Evolutionary conservation across 129 eudicot genomes (phyloP), one percentile per base, ranked within the genome.

Genomic region (Escallonia rubra): DNA sequence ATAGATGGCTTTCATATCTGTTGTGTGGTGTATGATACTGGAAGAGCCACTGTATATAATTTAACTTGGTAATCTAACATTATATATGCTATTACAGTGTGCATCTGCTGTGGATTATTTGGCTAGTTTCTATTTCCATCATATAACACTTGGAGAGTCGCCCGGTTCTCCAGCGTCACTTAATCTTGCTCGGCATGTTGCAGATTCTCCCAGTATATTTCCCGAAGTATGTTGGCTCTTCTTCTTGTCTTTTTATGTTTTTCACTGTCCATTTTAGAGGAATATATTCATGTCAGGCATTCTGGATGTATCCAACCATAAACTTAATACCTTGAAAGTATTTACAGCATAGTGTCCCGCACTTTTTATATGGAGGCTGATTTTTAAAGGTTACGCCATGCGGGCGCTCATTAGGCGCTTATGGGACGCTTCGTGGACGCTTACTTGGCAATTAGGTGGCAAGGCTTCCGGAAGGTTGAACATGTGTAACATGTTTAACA

Each of bases 101-200:
- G 75, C 80, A 40, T 76, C 74, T 63, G 76, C 80, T n/a, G 64
- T 72, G 66, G 80, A 76, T 70, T 43, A 69, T 48, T 4, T 76
- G 52, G 80, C 76, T 43, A 49, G 71, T 14, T 76, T 10, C 15
- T 76, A 76, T 76, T 76, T 76, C 64, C 69, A 70, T 61, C 57
- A 76, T 67, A 64, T 76, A 63, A 70, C 71, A 7, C 41, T 67
- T 72, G 76, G 75, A 61, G 80, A 76, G 61, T 61, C 69, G 47
- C 76, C 72, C 60, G 6, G 55, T 64, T 43, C 67, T 41, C 68
- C 71, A 2, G 67, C 76, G 38, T 52, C 76, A 38, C 55, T 70
- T 39, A 76, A 63, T 56, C 72, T 76, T 69, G 68, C 76, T 23
- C 75, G 63, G 8, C 67, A 47, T 48, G 59, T 76, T 34, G 41